Evolutionary conservation across 192 early-diverging fungal genomes (phyloP).

Genomic region (Coemansia javaensis): DNA sequence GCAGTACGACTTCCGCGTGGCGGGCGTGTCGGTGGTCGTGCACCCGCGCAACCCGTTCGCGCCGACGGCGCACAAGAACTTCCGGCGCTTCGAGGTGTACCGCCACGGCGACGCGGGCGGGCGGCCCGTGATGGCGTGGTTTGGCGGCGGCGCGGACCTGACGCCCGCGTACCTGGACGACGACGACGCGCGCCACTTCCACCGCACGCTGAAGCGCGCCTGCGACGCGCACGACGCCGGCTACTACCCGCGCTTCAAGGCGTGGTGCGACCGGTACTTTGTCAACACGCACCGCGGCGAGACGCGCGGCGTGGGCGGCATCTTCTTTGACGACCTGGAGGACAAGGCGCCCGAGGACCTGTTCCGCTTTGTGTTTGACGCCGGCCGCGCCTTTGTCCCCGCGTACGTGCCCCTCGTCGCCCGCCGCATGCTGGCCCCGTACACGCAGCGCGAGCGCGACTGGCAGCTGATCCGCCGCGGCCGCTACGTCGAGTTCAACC

Average conservation of each 20-base stretch:
- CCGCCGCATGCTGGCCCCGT: slow-evolving; percentile 73
- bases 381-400: slow-evolving; percentile 71
- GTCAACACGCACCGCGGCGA: slow-evolving; percentile 80
- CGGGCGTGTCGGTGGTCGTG: slow-evolving; percentile 87
- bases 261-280: slow-evolving; percentile 97
- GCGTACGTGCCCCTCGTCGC: slow-evolving; percentile 89
- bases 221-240: slow-evolving; percentile 81
- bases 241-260: slow-evolving; percentile 89
- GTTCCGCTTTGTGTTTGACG: slow-evolving; percentile 80
- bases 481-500: slow-evolving; percentile 96
- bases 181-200: slow-evolving; percentile 93
- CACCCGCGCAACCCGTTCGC: slow-evolving; percentile 94
- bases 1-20: slow-evolving; percentile 76
- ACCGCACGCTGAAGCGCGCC: slow-evolving; percentile 82
- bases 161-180: slow-evolving; percentile 87
- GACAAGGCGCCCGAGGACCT: slow-evolving; percentile 66
- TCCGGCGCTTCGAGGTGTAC: slow-evolving; percentile 91
- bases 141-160: slow-evolving; percentile 94
- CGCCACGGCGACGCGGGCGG: slow-evolving; percentile 52
- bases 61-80: slow-evolving; percentile 97
- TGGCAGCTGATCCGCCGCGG: slow-evolving; percentile 97
- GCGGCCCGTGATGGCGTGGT: slow-evolving; percentile 81
- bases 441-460: slow-evolving; percentile 66
- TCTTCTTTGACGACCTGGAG: slow-evolving; percentile 97
- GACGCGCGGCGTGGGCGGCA: slow-evolving; percentile 90